phyloP scores from a whole-genome alignment of 306 rosid species.

The Sechiopsis laciniata region DNA sequence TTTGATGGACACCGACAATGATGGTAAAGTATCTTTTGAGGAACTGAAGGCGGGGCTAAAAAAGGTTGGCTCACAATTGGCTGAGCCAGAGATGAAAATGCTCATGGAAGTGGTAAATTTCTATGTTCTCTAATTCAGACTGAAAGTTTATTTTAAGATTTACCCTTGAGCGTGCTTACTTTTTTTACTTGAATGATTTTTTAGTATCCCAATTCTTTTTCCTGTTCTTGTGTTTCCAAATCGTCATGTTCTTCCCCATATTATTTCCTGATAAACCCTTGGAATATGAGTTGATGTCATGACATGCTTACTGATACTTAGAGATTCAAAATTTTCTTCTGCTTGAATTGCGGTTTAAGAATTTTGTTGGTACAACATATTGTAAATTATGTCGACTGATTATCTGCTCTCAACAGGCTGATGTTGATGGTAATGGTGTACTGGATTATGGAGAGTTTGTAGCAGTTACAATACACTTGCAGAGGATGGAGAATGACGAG shows the following conservation, averaged over 20 bases:
- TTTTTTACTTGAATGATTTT: neutral
- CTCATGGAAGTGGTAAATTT: slow-evolving; percentile 93
- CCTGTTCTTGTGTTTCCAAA: slow-evolving; percentile 3
- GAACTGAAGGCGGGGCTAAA: slow-evolving; percentile 79
- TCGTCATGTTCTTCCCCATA: neutral
- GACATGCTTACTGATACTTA: neutral
- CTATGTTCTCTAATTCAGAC: slow-evolving; percentile 4
- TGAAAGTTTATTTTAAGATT: slow-evolving; percentile 7
- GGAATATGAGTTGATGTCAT: slow-evolving; percentile 12
- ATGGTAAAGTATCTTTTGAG: slow-evolving; percentile 80
- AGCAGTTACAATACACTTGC: slow-evolving; percentile 96
- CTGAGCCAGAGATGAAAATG: slow-evolving; percentile 95
- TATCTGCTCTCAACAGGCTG: slow-evolving; percentile 53
- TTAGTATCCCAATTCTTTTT: neutral
- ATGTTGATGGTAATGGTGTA: slow-evolving; percentile 95
- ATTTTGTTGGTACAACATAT: slow-evolving; percentile 10
- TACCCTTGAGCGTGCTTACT: neutral
- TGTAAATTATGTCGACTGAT: neutral
- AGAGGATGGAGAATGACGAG: slow-evolving; percentile 93
- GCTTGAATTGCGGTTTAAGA: neutral
- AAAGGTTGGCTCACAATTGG: slow-evolving; percentile 96
- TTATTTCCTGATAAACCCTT: neutral
- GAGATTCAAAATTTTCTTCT: neutral
- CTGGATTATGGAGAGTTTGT: slow-evolving; percentile 97
- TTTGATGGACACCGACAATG: slow-evolving; percentile 89